phyloP scores from a whole-genome alignment of 768 basidiomycete species.

The Leccinum boreale region DNA sequence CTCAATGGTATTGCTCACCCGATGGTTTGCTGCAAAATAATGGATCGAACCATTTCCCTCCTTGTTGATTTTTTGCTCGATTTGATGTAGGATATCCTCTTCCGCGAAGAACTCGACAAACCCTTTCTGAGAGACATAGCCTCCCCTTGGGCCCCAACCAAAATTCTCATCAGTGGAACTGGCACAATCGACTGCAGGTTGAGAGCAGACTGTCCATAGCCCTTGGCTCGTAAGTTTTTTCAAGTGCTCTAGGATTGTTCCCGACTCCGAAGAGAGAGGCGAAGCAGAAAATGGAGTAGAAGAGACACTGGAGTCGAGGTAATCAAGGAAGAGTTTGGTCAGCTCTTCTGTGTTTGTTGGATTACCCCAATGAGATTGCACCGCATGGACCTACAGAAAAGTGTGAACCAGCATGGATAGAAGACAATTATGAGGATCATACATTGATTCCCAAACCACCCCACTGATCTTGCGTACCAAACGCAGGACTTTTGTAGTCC shows the following conservation, averaged over 20 bases:
- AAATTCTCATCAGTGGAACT: slow-evolving; percentile 72
- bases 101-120: slow-evolving; percentile 97
- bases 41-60: slow-evolving; percentile 67
- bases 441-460: slow-evolving; percentile 65
- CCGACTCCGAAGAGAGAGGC: slow-evolving; percentile 79
- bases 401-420: background rate
- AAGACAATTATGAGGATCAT: slow-evolving; percentile 12
- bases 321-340: slow-evolving; percentile 72
- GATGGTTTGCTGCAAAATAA: slow-evolving; percentile 80
- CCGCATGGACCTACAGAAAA: slow-evolving; percentile 51
- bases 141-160: slow-evolving; percentile 91
- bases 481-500: slow-evolving; percentile 96
- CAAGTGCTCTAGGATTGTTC: slow-evolving; percentile 73
- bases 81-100: slow-evolving; percentile 48
- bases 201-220: slow-evolving; percentile 97
- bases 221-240: slow-evolving; percentile 71
- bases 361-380: slow-evolving; percentile 71
- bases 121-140: slow-evolving; percentile 96
- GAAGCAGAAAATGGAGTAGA: slow-evolving; percentile 88
- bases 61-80: slow-evolving; percentile 55
- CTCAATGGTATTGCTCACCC: slow-evolving; percentile 42
- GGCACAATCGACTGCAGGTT: slow-evolving; percentile 86
- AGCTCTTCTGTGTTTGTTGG: slow-evolving; percentile 63
- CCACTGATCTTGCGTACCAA: slow-evolving; percentile 78
- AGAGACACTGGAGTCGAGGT: slow-evolving; percentile 69